Evolutionary conservation across 2,329 filamentous ascomycete genomes (phyloP).

Genomic region (Arthroderma sp.): DNA sequence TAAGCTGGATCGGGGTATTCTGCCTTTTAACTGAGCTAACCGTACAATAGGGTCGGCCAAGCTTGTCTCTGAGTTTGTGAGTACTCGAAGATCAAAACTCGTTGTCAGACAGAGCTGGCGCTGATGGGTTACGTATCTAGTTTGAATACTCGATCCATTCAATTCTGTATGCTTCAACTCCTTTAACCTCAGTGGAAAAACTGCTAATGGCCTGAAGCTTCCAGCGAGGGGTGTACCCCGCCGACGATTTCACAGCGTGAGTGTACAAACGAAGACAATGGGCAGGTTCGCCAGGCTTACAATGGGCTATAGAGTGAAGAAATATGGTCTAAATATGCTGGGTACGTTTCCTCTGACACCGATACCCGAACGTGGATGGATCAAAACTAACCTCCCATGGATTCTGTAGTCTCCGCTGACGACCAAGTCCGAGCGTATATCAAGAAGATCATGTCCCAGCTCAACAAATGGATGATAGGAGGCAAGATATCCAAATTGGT

Average conservation of each 20-base stretch:
- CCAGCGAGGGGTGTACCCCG: conserved; percentile 71
- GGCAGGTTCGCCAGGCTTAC: too few relatives aligned
- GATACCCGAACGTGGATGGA: neutral
- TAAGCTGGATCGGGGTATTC: conserved; percentile 8
- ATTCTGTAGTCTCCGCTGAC: conserved; percentile 62
- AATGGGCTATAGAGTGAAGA: conserved; percentile 55
- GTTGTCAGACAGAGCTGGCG: neutral
- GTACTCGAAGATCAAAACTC: conserved; percentile 21
- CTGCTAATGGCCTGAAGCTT: conserved; percentile 44
- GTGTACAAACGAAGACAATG: conserved; percentile 17
- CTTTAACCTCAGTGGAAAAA: conserved; percentile 7
- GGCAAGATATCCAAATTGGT: conserved; percentile 97
- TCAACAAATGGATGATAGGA: conserved; percentile 94
- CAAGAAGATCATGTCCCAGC: conserved; percentile 97
- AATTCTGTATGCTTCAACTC: conserved; percentile 54
- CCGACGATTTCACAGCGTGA: conserved; percentile 89
- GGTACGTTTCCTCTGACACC: conserved; percentile 33
- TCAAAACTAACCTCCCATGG: conserved; percentile 2
- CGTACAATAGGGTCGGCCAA: conserved; percentile 51
- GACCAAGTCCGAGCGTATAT: conserved; percentile 99
- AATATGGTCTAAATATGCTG: conserved; percentile 98
- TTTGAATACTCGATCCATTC: conserved; percentile 99
- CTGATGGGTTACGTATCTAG: conserved; percentile 27
- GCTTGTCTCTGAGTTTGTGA: conserved; percentile 86
- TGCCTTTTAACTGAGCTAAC: neutral